Evolutionary conservation across 2,329 filamentous ascomycete genomes (phyloP).

Genomic region (Tricladium varicosporioides): DNA sequence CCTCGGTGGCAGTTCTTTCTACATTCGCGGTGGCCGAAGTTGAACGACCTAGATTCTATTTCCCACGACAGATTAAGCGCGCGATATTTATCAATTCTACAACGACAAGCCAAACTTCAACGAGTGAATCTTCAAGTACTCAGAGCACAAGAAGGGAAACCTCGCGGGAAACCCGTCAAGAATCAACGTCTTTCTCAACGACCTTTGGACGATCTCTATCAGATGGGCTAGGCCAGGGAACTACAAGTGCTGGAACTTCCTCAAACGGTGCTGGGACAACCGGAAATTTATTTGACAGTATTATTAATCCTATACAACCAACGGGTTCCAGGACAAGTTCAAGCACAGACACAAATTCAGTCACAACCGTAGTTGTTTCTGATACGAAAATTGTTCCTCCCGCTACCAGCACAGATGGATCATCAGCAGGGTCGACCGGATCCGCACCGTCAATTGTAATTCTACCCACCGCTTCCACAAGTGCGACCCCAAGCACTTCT

Average conservation of each 20-base stretch:
- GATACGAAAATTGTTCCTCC: slow-evolving; percentile 4
- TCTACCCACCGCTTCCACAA: background rate
- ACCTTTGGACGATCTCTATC: slow-evolving; percentile 18
- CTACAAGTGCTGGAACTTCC: background rate
- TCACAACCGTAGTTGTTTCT: slow-evolving; percentile 13
- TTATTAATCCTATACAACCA: background rate
- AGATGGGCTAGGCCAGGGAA: slow-evolving; percentile 17
- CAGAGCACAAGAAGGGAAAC: background rate
- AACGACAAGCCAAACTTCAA: slow-evolving; percentile 15
- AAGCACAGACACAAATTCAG: slow-evolving; percentile 3
- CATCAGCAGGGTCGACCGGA: slow-evolving; percentile 1
- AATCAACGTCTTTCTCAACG: slow-evolving; percentile 11
- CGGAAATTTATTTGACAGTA: slow-evolving; percentile 4
- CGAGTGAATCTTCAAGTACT: background rate
- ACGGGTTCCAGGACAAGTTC: slow-evolving; percentile 5
- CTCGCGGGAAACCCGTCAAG: background rate
- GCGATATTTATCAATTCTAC: slow-evolving; percentile 37
- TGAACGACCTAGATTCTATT: slow-evolving; percentile 54
- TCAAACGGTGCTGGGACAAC: slow-evolving; percentile 4
- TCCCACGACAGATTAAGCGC: slow-evolving; percentile 55
- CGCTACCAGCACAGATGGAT: background rate
- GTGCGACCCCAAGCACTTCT: background rate
- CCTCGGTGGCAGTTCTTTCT: slow-evolving; percentile 48
- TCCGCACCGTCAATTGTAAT: background rate
- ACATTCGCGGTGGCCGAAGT: slow-evolving; percentile 44